Conservation (phyloP, 2,329 filamentous ascomycete genomes). For the Monosporascus sp. region DNA sequence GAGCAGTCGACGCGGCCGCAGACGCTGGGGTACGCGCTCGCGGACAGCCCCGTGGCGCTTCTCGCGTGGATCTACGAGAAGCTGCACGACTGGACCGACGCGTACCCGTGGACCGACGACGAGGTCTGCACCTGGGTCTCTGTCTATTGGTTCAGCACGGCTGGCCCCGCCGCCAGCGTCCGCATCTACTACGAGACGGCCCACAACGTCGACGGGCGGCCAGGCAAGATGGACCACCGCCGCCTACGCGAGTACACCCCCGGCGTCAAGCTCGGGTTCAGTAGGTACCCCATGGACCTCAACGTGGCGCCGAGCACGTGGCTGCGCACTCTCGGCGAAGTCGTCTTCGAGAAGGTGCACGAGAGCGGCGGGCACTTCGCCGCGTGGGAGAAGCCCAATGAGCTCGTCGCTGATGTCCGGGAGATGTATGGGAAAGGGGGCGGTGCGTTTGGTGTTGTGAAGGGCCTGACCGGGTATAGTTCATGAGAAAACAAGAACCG, state of each 20-base stretch:
- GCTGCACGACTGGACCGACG: conserved; percentile 69
- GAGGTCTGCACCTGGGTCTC: conserved; percentile 71
- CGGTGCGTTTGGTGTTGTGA: conserved; percentile 34
- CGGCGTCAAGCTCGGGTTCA: conserved; percentile 35
- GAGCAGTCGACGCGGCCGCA: conserved; percentile 65
- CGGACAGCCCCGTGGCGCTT: conserved; percentile 64
- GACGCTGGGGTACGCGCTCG: conserved; percentile 64
- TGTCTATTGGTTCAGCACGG: conserved; percentile 66
- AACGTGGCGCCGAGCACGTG: conserved; percentile 48
- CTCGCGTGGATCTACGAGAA: conserved; percentile 81
- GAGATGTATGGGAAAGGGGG: conserved; percentile 53
- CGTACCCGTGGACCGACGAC: conserved; percentile 68
- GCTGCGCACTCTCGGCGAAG: conserved; percentile 52
- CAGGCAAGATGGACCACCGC: conserved; percentile 11
- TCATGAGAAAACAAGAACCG: conserved; percentile 2
- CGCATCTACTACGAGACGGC: conserved; percentile 68
- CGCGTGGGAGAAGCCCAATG: conserved; percentile 51
- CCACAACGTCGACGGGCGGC: conserved; percentile 31
- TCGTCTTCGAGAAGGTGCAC: conserved; percentile 51
- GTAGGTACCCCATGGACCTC: conserved; percentile 56
- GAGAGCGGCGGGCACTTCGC: conserved; percentile 56
- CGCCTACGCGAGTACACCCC: conserved; percentile 23
- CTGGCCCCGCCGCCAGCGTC: conserved; percentile 60
- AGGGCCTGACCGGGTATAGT: conserved; percentile 22
- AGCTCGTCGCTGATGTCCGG: conserved; percentile 46